Percentiles rank a stretch among this genome's conserved stretches.
Evolutionary conservation across 441 rosid genomes (phyloP).

Genomic region (Erodium trifolium): DNA sequence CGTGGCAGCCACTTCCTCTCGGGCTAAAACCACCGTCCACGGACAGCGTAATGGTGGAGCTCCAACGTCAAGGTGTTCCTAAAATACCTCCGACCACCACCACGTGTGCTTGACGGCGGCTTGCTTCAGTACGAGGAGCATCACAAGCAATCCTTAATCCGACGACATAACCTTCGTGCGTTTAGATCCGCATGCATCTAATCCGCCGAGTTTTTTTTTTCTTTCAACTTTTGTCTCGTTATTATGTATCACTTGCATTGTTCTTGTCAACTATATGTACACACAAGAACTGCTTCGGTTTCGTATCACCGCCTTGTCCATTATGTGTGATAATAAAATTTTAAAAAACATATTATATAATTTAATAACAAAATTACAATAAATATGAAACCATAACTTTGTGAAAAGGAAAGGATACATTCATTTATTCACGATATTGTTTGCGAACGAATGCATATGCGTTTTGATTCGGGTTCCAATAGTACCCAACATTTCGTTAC

Average conservation of each 20-base stretch:
- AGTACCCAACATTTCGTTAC: too few species aligned
- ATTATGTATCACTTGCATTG: neutral
- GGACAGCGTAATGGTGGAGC: conserved; percentile 62
- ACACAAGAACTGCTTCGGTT: neutral
- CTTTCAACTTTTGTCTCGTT: neutral
- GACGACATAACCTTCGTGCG: neutral
- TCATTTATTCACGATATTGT: too few species aligned
- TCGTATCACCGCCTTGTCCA: neutral
- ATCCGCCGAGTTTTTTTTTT: neutral
- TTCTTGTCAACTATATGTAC: neutral
- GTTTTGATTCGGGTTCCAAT: too few species aligned
- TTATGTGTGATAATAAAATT: neutral
- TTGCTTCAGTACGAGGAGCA: too few species aligned
- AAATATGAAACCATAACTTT: too few species aligned
- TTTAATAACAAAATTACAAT: neutral
- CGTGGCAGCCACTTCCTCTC: conserved; percentile 82
- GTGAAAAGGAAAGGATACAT: too few species aligned
- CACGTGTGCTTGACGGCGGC: conserved; percentile 29
- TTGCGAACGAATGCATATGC: too few species aligned
- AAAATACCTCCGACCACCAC: conserved; percentile 34
- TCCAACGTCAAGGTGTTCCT: conserved; percentile 72
- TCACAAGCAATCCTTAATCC: neutral
- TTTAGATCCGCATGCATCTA: neutral
- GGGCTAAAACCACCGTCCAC: conserved; percentile 79
- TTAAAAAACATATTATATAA: neutral